Evolutionary conservation across 2,329 filamentous ascomycete species (phyloP), one percentile per base, ranked within the genome.

Genomic region (Fonsecaea nubica): DNA sequence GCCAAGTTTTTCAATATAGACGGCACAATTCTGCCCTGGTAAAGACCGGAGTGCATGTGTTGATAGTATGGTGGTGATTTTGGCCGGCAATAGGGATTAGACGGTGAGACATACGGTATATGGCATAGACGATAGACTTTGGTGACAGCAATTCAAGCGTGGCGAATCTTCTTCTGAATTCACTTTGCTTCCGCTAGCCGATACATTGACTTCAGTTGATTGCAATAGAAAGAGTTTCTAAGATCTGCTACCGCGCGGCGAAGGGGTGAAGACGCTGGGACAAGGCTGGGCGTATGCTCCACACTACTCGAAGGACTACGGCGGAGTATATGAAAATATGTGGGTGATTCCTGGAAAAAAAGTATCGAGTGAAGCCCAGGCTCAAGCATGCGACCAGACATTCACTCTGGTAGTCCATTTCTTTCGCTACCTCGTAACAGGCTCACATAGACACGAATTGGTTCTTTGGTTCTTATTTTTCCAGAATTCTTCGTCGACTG

Each of bases 1-100:
- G 57, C 62, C 9, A 64, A 58, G 36, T 62, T 62, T 33, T 67
- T 61, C 53, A 53, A 67, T 30, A 61, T 64, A 15, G 65, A 67
- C 55, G 65, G 64, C 7, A 63, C 59, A 9, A 59, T 59, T 25
- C 30, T 63, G 54, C 55, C 64, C 21, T 66, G 59, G 64, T 58
- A 25, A 59, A 35, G 32, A 59, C 33, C 30, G 38, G 9, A n/a
- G 10, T 12, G 9, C 25, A 7, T 50, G 45, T 50, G 8, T 50
- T 50, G 45, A 25, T 9, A 25, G 18, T 50, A 8, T 50, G 45
- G 18, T 50, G 18, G 18, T 25, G 18, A 10, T 25, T 6, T 7
- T 45, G 40, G 40, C 5, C 40, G 45, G 45, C 18, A 50, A 12
- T 12, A 13, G 18, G 18, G 40, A 5, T n/a, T 10, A 4, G 40